Conservation (phyloP, 139 green algal genomes). For the Auxenochlorella pyrenoidosa region DNA sequence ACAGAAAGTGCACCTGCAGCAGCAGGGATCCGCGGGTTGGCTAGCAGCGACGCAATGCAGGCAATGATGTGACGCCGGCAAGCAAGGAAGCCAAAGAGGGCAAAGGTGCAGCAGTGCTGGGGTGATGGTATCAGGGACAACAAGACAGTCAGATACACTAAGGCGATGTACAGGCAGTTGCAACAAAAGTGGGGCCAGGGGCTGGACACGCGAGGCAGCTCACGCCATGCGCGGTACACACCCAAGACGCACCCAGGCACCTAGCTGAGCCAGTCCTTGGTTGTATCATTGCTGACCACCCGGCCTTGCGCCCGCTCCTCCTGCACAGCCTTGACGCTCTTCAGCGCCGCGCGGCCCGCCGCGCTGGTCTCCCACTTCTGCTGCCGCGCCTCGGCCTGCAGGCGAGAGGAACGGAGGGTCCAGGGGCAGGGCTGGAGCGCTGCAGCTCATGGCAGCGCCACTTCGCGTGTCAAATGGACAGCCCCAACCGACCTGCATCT, state of each 20-base stretch:
- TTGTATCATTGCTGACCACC: neutral
- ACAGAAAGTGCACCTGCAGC: too few relatives aligned
- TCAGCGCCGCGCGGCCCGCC: constrained; percentile 34
- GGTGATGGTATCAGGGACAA: too few relatives aligned
- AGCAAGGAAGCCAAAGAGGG: too few relatives aligned
- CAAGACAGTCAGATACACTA: too few relatives aligned
- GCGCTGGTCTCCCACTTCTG: constrained; percentile 31
- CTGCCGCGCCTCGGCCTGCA: constrained; percentile 34
- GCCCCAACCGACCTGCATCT: too few relatives aligned
- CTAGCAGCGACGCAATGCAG: neutral
- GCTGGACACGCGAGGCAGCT: too few relatives aligned
- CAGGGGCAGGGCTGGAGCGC: neutral
- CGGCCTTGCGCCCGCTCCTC: constrained; percentile 29
- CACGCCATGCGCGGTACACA: too few relatives aligned
- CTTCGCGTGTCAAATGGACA: neutral
- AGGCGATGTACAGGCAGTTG: neutral
- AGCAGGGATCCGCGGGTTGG: too few relatives aligned
- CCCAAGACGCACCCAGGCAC: too few relatives aligned
- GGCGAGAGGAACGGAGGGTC: neutral
- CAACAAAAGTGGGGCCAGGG: too few relatives aligned
- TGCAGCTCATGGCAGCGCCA: neutral
- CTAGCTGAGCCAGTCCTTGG: constrained; percentile 42
- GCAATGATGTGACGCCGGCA: neutral
- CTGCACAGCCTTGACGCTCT: constrained; percentile 39
- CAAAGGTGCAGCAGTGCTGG: too few relatives aligned